These are phyloP conservation scores for Penicillium riverlandense DNA, from an alignment of 495 filamentous ascomycete species.

Conservation along the genomic window DNA sequence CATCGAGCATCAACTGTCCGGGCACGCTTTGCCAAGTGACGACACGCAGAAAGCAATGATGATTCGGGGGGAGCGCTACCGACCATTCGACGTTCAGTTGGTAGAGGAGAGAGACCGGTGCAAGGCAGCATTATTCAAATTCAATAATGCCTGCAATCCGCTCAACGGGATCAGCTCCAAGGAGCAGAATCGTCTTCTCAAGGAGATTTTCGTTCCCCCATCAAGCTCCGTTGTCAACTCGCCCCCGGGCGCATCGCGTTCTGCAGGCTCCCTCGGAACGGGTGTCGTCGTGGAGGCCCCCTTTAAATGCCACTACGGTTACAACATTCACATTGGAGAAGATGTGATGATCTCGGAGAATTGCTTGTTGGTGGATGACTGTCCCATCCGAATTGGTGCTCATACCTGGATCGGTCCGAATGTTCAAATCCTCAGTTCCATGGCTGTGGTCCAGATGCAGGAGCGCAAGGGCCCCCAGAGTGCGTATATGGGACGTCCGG, in stretches of 20 bases:
- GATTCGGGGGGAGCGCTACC: slow-evolving; percentile 75
- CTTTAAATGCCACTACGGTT: slow-evolving; percentile 92
- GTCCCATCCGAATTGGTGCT: slow-evolving; percentile 65
- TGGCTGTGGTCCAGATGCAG: slow-evolving; percentile 67
- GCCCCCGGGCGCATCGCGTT: slow-evolving; percentile 31
- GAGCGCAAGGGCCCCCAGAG: slow-evolving; percentile 68
- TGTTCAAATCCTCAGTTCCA: slow-evolving; percentile 77
- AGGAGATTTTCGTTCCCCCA: slow-evolving; percentile 54
- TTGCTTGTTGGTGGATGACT: slow-evolving; percentile 81
- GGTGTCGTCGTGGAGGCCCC: slow-evolving; percentile 79
- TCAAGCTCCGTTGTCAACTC: slow-evolving; percentile 39
- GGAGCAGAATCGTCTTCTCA: slow-evolving; percentile 74
- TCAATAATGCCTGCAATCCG: slow-evolving; percentile 84
- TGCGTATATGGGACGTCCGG: slow-evolving; percentile 59
- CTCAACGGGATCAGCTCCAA: slow-evolving; percentile 65
- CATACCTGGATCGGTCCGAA: slow-evolving; percentile 77
- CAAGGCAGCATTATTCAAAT: slow-evolving; percentile 74
- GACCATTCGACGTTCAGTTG: slow-evolving; percentile 68
- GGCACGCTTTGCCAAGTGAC: slow-evolving; percentile 22
- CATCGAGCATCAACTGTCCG: slow-evolving; percentile 38
- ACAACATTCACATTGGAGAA: slow-evolving; percentile 84
- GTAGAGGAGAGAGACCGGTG: slow-evolving; percentile 83
- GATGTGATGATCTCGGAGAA: slow-evolving; percentile 80
- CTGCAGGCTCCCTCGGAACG: slow-evolving; percentile 60
- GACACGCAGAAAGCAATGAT: slow-evolving; percentile 90